Evolutionary conservation across 768 basidiomycete genomes (phyloP), one percentile per base, ranked within the genome.

Genomic region (Lactarius deliciosus): DNA sequence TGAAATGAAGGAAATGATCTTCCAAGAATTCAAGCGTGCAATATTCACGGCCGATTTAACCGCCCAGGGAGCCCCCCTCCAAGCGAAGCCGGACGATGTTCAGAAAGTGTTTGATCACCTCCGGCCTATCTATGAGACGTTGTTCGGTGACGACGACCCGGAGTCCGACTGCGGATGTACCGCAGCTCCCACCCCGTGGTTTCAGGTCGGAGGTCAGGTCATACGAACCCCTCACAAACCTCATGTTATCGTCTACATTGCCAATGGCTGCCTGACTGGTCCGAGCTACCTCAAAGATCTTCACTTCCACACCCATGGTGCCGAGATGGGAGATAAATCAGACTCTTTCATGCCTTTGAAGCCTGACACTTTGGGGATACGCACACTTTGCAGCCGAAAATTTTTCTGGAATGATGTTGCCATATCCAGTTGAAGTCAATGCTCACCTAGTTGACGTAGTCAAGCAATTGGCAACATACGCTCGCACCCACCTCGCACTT

Each of bases 381-480:
- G n/a, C 3, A 10, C n/a, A 47, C 47, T 36, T 8, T 1, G 11
- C 32, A 32, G 8, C 25, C 0, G 5, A 25, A 36, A 15, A 5
- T 45, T 22, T 22, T 57, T 30, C 1, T 63, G 41, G 62, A 32
- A 43, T 10, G 55, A 63, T 2, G 22, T 63, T 16, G 55, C 34
- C 15, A 5, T 36, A 1, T 1, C 10, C 15, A n/a, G 2, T 63
- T 9, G 40, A 57, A 34, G 54, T 20, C 54, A 45, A 63, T n/a
- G 5, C n/a, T 15, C 0, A 30, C 0, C 10, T 5, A 1, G 5
- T 2, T 2, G n/a, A 22, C 2, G 2, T 25, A 5, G 10, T 63
- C 41, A 11, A 22, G 9, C 30, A 57, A 63, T 28, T 32, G 9
- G 62, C n/a, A 11, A 57, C 30, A 1, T 63, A 34, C 11, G 54